Evolutionary conservation across 306 rosid species (phyloP).

Genomic region (Quercus dentata): DNA sequence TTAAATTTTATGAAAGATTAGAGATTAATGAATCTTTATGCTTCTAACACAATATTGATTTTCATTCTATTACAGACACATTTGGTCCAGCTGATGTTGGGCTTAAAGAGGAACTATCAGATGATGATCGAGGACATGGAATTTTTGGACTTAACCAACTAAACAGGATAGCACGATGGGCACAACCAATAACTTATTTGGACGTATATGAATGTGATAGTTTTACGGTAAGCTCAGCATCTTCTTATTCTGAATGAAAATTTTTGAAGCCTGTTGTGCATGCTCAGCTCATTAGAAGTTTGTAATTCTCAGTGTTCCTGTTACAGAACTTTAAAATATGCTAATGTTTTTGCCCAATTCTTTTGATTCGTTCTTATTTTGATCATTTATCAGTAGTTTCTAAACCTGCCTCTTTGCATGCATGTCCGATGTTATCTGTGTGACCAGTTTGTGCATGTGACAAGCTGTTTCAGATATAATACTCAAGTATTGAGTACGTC

Average conservation of each 20-base stretch:
- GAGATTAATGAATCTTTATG: background rate
- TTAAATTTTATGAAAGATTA: background rate
- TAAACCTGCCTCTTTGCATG: background rate
- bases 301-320: background rate
- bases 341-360: background rate
- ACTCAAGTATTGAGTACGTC: background rate
- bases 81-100: constrained; percentile 73
- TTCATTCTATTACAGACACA: constrained; percentile 46
- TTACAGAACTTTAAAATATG: background rate
- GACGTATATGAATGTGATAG: constrained; percentile 63
- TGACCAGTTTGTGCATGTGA: background rate
- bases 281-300: background rate
- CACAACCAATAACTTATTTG: constrained; percentile 84
- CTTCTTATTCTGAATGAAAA: background rate
- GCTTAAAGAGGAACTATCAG: constrained; percentile 60
- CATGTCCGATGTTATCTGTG: background rate
- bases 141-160: constrained; percentile 51
- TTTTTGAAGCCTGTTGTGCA: background rate
- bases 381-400: background rate
- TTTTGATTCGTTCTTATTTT: background rate
- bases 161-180: constrained; percentile 69
- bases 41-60: constrained; percentile 17
- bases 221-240: constrained; percentile 61
- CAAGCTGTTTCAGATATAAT: background rate
- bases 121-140: constrained; percentile 86